Evolutionary conservation across 352 stramenopile genomes (phyloP), one percentile per base, ranked within the genome.

Genomic region (Phytophthora hibernalis): DNA sequence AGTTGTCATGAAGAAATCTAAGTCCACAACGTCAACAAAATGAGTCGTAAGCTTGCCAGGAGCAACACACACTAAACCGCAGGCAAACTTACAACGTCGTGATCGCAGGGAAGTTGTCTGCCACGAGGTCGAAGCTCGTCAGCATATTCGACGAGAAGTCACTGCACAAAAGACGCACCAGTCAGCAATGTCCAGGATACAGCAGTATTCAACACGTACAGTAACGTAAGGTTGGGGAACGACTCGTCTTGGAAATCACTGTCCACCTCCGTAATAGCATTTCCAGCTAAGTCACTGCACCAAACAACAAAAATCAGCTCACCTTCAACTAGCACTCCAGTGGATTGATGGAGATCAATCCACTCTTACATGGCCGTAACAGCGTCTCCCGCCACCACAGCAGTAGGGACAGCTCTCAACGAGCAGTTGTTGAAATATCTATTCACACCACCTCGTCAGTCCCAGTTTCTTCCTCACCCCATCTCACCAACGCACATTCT

Each of bases 361-460:
- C 3, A 44, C 18, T 48, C 73, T 43, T 77, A 77, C 74, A 82
- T 76, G 60, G 67, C 61, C 3, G 63, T 73, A 45, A 82, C 74
- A 3, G 74, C 76, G 51, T 82, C 67, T 15, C 84, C 82, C 24
- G 72, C 70, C 2, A 89, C 33, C 18, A 85, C 77, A 60, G 79
- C 62, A 0, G 71, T 80, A 3, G 84, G 84, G 47, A 92, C 85
- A n/a, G 72, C 63, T 66, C 69, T 76, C 28, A 92, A 72, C 18
- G 76, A 83, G 73, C 84, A 92, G 63, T 90, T 88, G 72, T 83
- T 87, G 63, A 92, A 79, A 31, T 72, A 70, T 54, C 83, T 92
- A 50, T 65, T 42, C 3, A 60, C 24, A 60, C 40, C 15, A n/a
- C 40, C n/a, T n/a, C n/a, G 44, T 70, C 49, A 56, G 33, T 47